These are phyloP conservation scores for Candida ovalis DNA, from an alignment of 805 yeast genomes.

Conservation along the genomic window DNA sequence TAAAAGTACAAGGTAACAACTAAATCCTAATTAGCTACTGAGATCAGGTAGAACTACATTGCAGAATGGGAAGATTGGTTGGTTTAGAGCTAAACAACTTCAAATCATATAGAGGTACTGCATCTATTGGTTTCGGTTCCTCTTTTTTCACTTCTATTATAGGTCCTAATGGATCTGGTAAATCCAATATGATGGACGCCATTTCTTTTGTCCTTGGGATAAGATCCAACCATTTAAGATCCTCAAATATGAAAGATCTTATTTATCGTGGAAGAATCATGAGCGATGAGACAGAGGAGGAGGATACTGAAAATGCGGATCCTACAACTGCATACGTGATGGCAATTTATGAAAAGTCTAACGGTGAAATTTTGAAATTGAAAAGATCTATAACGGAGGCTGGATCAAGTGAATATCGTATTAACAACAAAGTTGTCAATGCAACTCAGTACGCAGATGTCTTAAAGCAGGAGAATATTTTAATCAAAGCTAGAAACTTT, in stretches of 20 bases:
- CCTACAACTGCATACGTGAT: constrained; percentile 66
- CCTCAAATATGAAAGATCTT: constrained; percentile 68
- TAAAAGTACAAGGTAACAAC: too few relatives aligned
- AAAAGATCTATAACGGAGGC: constrained; percentile 55
- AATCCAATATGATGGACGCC: constrained; percentile 95
- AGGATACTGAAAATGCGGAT: constrained; percentile 26
- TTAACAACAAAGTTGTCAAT: constrained; percentile 58
- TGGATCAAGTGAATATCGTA: constrained; percentile 66
- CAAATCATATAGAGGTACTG: constrained; percentile 82
- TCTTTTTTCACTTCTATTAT: constrained; percentile 84
- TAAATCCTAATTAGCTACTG: too few relatives aligned
- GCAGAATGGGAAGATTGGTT: constrained; percentile 82
- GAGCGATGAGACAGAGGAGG: constrained; percentile 22
- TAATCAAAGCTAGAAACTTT: constrained; percentile 86
- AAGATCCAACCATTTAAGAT: constrained; percentile 68
- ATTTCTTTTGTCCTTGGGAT: constrained; percentile 91
- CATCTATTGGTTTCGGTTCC: constrained; percentile 77
- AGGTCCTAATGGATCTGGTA: constrained; percentile 99
- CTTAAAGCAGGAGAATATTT: constrained; percentile 72
- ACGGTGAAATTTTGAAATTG: constrained; percentile 56
- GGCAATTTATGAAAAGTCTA: constrained; percentile 66
- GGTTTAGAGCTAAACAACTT: constrained; percentile 81
- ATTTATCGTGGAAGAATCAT: constrained; percentile 68
- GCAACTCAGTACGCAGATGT: constrained; percentile 62
- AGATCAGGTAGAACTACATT: too few relatives aligned